A percentile compares a stretch with the other conserved stretches of the same genome.
Conservation (phyloP, 108 stramenopile genomes). For the Nannochloropsis granulata region DNA sequence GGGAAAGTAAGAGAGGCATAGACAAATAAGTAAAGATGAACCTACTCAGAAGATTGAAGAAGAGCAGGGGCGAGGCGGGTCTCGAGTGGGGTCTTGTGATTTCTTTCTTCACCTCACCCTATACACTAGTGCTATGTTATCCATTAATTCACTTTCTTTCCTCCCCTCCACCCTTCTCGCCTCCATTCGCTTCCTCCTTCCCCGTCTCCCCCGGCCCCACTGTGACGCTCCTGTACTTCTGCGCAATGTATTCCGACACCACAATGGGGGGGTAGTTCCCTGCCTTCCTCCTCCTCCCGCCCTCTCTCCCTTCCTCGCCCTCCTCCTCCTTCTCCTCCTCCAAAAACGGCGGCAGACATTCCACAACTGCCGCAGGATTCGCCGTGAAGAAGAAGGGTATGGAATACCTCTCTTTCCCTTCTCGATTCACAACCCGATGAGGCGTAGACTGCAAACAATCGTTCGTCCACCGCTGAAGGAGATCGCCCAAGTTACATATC, state of each 20-base stretch:
- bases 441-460: slow-evolving; percentile 11
- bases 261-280: neutral
- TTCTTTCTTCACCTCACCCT: no score
- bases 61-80: no score
- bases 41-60: no score
- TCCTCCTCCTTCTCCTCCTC: neutral
- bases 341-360: neutral
- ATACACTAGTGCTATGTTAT: no score
- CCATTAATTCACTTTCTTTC: no score
- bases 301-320: neutral
- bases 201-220: neutral
- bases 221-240: neutral
- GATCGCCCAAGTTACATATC: slow-evolving; percentile 47
- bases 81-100: no score
- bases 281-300: neutral
- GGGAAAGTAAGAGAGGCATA: no score
- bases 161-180: no score
- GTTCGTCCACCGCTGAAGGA: slow-evolving; percentile 48
- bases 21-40: no score
- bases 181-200: no score
- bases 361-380: neutral
- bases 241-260: neutral
- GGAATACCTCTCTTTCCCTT: slow-evolving; percentile 21
- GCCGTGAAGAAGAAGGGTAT: slow-evolving; percentile 27
- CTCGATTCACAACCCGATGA: slow-evolving; percentile 25